Base-by-base conservation (phyloP, 2,329 filamentous ascomycete species). In the Ophiostoma sp. region DNA sequence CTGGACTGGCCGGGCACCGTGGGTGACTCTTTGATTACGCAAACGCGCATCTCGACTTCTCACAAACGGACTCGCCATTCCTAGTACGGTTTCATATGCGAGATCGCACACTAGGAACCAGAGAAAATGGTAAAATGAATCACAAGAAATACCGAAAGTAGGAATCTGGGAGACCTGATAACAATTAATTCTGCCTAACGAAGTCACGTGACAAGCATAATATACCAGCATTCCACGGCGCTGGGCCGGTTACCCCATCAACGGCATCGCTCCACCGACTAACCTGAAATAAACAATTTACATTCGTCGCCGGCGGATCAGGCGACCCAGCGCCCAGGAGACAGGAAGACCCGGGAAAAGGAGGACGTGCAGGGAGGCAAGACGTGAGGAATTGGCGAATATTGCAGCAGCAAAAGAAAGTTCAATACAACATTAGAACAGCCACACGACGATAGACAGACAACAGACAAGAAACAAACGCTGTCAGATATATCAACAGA, bases 181-280 rank as follows among this genome's bases (percentile, higher is more conserved):
- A 1, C 27, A 27, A 27, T 27, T 2, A 27, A 27, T 27, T 27
- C 27, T 27, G 27, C 27, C 27, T 2, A 27, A 27, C 27, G 2
- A 27, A 27, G 27, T 27, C 27, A 27, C 27, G 27, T 27, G 27
- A 27, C 27, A 27, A 27, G 27, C 27, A 27, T 27, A 27, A 27
- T 27, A n/a, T n/a, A n/a, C 49, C 6, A 49, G 47, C 55, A 60
- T 60, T 60, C 55, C 27, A 60, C 49, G 49, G 18, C 18, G 38
- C 18, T 60, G 55, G 64, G 27, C 63, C 58, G 47, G 70, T 72
- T 71, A 66, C 69, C 67, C 69, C 49, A 66, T 60, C 69, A 72
- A 70, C 71, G 27, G 5, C 2, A 62, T 6, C 1, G 40, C n/a
- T 62, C 68, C 65, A 70, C 65, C 64, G 27, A 40, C 66, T 68